phyloP scores from a whole-genome alignment of 2,329 filamentous ascomycete species.

The Aureobasidium sp. region DNA sequence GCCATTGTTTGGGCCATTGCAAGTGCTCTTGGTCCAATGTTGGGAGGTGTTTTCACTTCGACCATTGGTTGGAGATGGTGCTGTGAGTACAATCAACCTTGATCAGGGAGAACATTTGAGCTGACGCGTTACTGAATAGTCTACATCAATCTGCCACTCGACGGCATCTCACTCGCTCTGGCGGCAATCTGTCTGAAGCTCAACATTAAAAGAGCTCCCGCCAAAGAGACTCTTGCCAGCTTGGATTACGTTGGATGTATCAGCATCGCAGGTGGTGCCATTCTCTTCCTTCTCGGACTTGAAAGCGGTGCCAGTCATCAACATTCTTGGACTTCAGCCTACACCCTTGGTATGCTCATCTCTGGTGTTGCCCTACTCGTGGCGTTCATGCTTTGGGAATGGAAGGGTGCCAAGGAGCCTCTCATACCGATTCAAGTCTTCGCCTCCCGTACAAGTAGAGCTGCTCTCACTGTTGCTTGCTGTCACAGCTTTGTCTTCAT shows the following conservation, averaged over 20 bases:
- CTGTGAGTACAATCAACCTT: slow-evolving; percentile 15
- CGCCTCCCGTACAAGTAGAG: neutral
- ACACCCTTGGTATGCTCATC: slow-evolving; percentile 40
- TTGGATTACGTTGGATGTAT: slow-evolving; percentile 63
- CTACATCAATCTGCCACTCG: slow-evolving; percentile 62
- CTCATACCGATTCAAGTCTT: slow-evolving; percentile 38
- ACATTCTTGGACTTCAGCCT: slow-evolving; percentile 42
- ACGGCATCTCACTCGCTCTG: slow-evolving; percentile 53
- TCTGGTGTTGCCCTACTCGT: slow-evolving; percentile 38
- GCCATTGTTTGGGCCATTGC: slow-evolving; percentile 48
- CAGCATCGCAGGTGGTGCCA: slow-evolving; percentile 54
- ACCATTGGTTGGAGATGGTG: slow-evolving; percentile 21
- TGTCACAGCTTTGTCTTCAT: slow-evolving; percentile 65
- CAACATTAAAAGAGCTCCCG: slow-evolving; percentile 58
- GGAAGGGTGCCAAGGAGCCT: slow-evolving; percentile 41
- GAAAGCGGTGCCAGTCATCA: slow-evolving; percentile 55
- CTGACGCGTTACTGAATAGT: slow-evolving; percentile 54
- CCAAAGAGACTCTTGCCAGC: slow-evolving; percentile 53
- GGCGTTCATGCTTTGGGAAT: slow-evolving; percentile 42
- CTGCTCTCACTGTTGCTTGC: slow-evolving; percentile 19
- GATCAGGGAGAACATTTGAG: slow-evolving; percentile 28
- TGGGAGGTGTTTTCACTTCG: slow-evolving; percentile 49
- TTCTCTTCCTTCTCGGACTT: slow-evolving; percentile 59
- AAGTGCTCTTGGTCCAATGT: slow-evolving; percentile 44
- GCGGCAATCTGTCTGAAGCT: slow-evolving; percentile 60